Conservation (phyloP, 768 basidiomycete genomes). For the Tremella fuciformis region DNA sequence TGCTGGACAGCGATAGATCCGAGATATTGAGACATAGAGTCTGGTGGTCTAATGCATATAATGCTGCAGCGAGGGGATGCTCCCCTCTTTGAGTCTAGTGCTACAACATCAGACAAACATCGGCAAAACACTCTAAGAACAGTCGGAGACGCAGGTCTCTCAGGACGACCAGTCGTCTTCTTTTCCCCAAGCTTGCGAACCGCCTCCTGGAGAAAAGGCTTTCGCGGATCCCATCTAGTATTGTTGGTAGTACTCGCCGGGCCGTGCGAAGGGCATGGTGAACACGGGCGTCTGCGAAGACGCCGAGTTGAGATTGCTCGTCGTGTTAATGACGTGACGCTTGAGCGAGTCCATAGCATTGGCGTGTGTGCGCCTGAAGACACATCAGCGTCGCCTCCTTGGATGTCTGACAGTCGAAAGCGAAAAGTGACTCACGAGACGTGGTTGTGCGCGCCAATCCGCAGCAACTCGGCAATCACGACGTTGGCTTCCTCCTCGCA, state of each 20-base stretch:
- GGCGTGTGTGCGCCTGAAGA: conserved; percentile 8
- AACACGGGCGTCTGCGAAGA: not conserved
- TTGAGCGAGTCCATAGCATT: conserved; percentile 11
- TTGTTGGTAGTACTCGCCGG: conserved; percentile 1
- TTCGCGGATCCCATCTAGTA: no score
- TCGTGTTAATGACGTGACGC: conserved; percentile 3
- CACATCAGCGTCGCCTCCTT: not conserved
- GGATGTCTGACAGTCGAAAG: not conserved
- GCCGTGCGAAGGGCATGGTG: not conserved
- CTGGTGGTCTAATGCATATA: no score
- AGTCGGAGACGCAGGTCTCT: no score
- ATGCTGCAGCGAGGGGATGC: no score
- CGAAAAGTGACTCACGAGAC: conserved; percentile 11
- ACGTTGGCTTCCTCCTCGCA: conserved; percentile 11
- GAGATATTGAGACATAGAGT: not conserved
- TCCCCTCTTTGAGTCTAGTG: no score
- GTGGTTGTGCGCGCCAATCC: conserved; percentile 7
- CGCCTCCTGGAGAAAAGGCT: no score
- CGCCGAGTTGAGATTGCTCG: not conserved
- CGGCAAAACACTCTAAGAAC: no score
- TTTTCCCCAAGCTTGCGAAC: no score
- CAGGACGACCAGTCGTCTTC: no score
- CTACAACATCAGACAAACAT: no score
- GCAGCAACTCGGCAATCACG: conserved; percentile 5
- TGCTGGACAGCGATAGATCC: conserved; percentile 13